Evolutionary conservation across 2,329 filamentous ascomycete species (phyloP).

Genomic region (Penicillium griseofulvum): DNA sequence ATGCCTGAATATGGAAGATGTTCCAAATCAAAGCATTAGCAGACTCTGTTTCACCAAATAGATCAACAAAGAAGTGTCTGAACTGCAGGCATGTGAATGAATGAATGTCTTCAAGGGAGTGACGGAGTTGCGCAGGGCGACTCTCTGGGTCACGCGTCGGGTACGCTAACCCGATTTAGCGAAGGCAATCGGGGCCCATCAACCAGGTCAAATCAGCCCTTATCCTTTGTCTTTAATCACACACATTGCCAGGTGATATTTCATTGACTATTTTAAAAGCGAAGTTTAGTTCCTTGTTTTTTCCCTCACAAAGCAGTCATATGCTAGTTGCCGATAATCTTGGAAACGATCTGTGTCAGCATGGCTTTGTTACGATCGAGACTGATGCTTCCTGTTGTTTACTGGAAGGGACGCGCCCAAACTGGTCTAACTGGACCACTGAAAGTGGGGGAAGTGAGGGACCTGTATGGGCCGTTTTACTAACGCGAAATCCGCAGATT

Average conservation of each 20-base stretch:
- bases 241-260: not conserved
- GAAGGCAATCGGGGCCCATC: conserved; percentile 1
- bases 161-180: conserved; percentile 34
- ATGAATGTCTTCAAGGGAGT: conserved; percentile 19
- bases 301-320: not conserved
- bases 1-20: not conserved
- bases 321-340: conserved; percentile 4
- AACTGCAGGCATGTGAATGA: conserved; percentile 8
- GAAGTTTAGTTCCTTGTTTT: not conserved
- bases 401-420: conserved; percentile 3
- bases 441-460: conserved; percentile 6
- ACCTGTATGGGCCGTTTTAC: not conserved
- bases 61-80: conserved; percentile 10
- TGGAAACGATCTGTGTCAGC: not conserved
- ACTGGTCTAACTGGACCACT: not conserved
- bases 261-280: not conserved
- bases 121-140: conserved; percentile 31
- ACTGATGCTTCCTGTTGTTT: not conserved
- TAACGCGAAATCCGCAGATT: conserved; percentile 4
- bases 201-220: not conserved
- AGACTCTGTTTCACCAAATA: conserved; percentile 5
- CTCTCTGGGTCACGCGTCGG: conserved; percentile 40
- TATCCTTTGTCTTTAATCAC: not conserved
- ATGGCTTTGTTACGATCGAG: conserved; percentile 9
- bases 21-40: not conserved